phyloP scores from a whole-genome alignment of 306 rosid species.

The Citrullus colocynthis region DNA sequence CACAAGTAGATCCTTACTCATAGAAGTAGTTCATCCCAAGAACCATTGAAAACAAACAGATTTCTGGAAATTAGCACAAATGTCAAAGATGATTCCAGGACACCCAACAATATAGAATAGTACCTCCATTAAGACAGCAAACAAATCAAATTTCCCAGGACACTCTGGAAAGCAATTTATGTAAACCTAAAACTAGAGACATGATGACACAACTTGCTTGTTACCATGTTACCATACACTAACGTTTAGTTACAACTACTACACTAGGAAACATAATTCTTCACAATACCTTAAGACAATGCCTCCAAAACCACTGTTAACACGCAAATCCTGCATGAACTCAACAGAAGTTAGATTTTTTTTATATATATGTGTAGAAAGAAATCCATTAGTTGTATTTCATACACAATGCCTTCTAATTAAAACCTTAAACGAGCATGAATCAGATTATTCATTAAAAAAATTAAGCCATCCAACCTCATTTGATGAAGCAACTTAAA shows the following conservation, averaged over 20 bases:
- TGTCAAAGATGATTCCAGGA: neutral
- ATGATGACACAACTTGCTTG: neutral
- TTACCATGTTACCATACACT: neutral
- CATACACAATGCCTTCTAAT: neutral
- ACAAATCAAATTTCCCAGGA: neutral
- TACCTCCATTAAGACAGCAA: neutral
- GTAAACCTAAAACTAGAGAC: neutral
- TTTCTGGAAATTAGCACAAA: neutral
- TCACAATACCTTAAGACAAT: slow-evolving; percentile 60
- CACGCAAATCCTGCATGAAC: slow-evolving; percentile 79
- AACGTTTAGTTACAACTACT: neutral
- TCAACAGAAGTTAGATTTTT: slow-evolving; percentile 14
- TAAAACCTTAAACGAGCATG: neutral
- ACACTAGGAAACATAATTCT: neutral
- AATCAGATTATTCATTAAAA: neutral
- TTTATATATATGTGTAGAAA: neutral
- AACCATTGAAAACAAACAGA: neutral
- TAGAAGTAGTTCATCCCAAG: neutral
- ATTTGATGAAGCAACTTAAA: neutral
- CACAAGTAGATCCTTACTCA: neutral
- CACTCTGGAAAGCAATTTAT: neutral
- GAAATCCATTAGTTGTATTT: neutral
- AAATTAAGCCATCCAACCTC: neutral
- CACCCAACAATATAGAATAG: neutral
- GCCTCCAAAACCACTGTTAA: slow-evolving; percentile 88